These are phyloP conservation scores for Solanum boliviense DNA, from an alignment of 257 asterid species.

Conservation along the genomic window DNA sequence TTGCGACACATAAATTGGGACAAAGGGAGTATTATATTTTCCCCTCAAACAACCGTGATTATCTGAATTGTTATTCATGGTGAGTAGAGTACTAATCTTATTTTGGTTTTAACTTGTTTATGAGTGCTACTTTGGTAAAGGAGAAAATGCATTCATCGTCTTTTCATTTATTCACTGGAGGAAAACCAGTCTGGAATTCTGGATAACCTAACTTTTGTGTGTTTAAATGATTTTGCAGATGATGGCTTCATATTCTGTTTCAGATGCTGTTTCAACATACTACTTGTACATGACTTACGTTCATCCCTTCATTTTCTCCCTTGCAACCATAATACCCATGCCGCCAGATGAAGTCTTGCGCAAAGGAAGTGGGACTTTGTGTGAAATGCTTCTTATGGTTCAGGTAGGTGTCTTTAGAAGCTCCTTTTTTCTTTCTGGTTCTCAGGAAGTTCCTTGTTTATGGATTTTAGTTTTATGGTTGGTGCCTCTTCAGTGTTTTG, in stretches of 20 bases:
- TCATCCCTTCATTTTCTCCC: conserved; percentile 97
- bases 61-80: not conserved
- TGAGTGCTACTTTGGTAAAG: not conserved
- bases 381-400: conserved; percentile 99
- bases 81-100: not conserved
- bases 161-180: not conserved
- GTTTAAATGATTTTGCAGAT: conserved; percentile 47
- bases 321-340: conserved; percentile 97
- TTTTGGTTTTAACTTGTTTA: not conserved
- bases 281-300: conserved; percentile 95
- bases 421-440: not conserved
- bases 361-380: conserved; percentile 97
- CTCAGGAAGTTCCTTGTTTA: not conserved
- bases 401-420: conserved; percentile 42
- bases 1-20: not conserved
- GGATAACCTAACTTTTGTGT: not conserved
- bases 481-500: not conserved
- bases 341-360: conserved; percentile 97
- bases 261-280: conserved; percentile 98
- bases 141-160: not conserved
- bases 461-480: not conserved
- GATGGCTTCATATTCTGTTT: conserved; percentile 99
- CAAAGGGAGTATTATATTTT: not conserved
- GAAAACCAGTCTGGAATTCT: not conserved
- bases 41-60: not conserved